Conservation (phyloP, 306 rosid genomes). For the Quercus bicolor region DNA sequence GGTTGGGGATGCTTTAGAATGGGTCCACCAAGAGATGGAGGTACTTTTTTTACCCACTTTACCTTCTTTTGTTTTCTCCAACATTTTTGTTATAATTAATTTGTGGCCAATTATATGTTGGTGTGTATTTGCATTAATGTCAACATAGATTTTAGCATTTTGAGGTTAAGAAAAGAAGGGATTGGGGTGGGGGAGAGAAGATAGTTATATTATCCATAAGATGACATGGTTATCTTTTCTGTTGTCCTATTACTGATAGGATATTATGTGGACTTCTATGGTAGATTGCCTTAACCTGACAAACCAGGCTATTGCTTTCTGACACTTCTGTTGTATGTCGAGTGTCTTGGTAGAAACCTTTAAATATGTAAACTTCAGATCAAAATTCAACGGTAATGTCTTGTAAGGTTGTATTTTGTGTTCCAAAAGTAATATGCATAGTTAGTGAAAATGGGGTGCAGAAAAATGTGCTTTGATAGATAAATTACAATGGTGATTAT, state of each 20-base stretch:
- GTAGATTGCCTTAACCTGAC: not conserved
- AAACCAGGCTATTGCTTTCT: not conserved
- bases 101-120: not conserved
- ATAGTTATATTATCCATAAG: not conserved
- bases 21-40: slow-evolving; percentile 97
- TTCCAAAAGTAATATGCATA: not conserved
- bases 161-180: not conserved
- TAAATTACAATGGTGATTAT: not conserved
- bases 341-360: not conserved
- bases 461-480: not conserved
- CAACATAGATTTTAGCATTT: not conserved
- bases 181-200: not conserved
- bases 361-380: not conserved
- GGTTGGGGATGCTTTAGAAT: slow-evolving; percentile 93
- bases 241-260: not conserved
- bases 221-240: not conserved
- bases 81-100: not conserved
- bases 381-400: not conserved
- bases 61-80: not conserved
- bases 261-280: not conserved
- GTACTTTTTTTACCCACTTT: slow-evolving; percentile 33
- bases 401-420: not conserved
- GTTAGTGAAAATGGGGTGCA: not conserved
- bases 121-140: not conserved
- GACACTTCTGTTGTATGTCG: not conserved